Conservation (phyloP, 257 asterid species). For the Euphrasia confusa region DNA sequence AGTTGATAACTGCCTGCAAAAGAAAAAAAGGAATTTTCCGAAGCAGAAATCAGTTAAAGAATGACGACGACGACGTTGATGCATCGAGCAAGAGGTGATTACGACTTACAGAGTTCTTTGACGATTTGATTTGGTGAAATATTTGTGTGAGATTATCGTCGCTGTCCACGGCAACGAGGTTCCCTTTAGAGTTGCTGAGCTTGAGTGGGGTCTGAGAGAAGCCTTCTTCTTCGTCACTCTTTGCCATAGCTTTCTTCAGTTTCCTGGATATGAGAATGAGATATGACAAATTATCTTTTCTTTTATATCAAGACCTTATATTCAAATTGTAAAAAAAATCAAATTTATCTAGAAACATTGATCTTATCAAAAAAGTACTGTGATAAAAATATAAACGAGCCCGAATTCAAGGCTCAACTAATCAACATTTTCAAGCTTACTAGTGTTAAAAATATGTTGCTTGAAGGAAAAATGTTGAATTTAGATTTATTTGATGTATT, state of each 20-base stretch:
- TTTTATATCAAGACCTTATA: too few relatives aligned
- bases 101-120: conserved; percentile 48
- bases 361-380: too few relatives aligned
- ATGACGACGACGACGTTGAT: neutral
- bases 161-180: conserved; percentile 38
- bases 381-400: too few relatives aligned
- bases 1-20: conserved; percentile 81
- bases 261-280: neutral
- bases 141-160: conserved; percentile 66
- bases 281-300: too few relatives aligned
- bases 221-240: neutral
- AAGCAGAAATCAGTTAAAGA: conserved; percentile 22
- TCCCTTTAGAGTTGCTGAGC: conserved; percentile 18
- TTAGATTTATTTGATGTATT: too few relatives aligned
- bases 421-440: too few relatives aligned
- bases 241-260: neutral
- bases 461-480: too few relatives aligned
- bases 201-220: too few relatives aligned
- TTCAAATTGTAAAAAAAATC: too few relatives aligned
- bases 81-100: conserved; percentile 5
- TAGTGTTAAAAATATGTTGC: too few relatives aligned
- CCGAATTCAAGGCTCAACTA: too few relatives aligned
- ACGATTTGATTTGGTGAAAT: conserved; percentile 55
- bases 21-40: neutral
- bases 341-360: too few relatives aligned